Evolutionary conservation across 192 early-diverging fungal species (phyloP), one percentile per base, ranked within the genome.

Genomic region (Pilobolus umbonatus): DNA sequence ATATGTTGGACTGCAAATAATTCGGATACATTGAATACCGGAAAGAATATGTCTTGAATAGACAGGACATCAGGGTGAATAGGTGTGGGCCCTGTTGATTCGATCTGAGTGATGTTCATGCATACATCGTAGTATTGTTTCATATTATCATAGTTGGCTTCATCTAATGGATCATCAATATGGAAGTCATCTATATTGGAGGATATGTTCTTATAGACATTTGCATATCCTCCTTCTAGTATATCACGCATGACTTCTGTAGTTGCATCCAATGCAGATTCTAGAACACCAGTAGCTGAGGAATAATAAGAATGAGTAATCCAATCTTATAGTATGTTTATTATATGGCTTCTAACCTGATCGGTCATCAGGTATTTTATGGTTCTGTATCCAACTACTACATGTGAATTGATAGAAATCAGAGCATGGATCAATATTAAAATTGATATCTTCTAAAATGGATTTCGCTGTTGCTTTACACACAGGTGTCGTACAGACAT

Each of bases 351-450:
- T 69, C n/a, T n/a, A n/a, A 69, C 58, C 43, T 1, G 81, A 62
- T 63, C 82, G 75, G 61, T 85, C 83, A 22, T 81, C 78, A 11
- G 86, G 83, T 46, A 89, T 85, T 4, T 73, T 47, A 28, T 81
- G 53, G 11, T 59, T 61, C 35, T 70, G 56, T 43, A 80, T 53
- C 70, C 81, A 87, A 29, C 78, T 80, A n/a, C 83, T 80, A 85
- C 85, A 83, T 35, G 68, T 74, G 55, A 73, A 88, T 47, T 79
- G 70, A 59, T 79, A 87, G 70, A 88, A 88, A 62, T 88, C 85
- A 22, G 70, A 55, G 40, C 86, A 88, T 7, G 86, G 85, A 67
- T 88, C 80, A 0, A 70, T 72, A 28, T 62, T 58, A 4, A 69
- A 51, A 57, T 86, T 80, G 39, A 88, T 70, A 19, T 76, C 75